Conservation (phyloP, 1,284 basidiomycete genomes). For the Taiwanofungus camphoratus region DNA sequence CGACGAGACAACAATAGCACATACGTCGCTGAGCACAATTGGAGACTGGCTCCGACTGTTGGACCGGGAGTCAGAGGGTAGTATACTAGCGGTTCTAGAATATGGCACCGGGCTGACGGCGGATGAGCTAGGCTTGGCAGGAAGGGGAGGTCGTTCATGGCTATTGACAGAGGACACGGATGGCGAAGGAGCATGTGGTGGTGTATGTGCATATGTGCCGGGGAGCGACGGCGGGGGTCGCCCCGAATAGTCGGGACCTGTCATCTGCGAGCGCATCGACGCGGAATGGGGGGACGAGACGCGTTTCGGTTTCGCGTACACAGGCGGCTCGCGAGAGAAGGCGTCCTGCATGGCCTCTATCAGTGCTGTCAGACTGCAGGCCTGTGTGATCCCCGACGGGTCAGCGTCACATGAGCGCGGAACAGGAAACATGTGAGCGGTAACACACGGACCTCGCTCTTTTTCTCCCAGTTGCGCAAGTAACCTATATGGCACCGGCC, state of each 20-base stretch:
- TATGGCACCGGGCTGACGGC: conserved; percentile 9
- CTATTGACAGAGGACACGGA: conserved; percentile 14
- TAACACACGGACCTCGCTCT: conserved; percentile 67
- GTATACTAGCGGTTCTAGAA: conserved; percentile 20
- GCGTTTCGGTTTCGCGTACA: conserved; percentile 78
- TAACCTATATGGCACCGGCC: conserved; percentile 73
- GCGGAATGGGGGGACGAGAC: conserved; percentile 15
- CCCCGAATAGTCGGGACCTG: conserved; percentile 21
- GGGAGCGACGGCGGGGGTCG: conserved; percentile 30
- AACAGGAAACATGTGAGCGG: conserved; percentile 10
- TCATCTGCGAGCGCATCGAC: conserved; percentile 18
- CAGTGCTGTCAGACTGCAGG: conserved; percentile 61
- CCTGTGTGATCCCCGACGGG: conserved; percentile 35
- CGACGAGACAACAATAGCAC: conserved; percentile 8
- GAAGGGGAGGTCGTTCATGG: conserved; percentile 37
- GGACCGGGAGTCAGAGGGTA: conserved; percentile 8
- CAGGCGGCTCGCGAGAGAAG: conserved; percentile 84
- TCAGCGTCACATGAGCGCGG: conserved; percentile 14
- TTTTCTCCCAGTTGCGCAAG: conserved; percentile 71
- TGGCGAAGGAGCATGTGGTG: conserved; percentile 19
- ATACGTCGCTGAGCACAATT: conserved; percentile 13
- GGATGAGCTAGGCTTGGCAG: conserved; percentile 39
- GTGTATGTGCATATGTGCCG: conserved; percentile 14
- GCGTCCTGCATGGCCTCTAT: conserved; percentile 71
- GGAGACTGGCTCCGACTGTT: conserved; percentile 11